Evolutionary conservation across 345 rosid species (phyloP).

Genomic region (Citropsis articulata): DNA sequence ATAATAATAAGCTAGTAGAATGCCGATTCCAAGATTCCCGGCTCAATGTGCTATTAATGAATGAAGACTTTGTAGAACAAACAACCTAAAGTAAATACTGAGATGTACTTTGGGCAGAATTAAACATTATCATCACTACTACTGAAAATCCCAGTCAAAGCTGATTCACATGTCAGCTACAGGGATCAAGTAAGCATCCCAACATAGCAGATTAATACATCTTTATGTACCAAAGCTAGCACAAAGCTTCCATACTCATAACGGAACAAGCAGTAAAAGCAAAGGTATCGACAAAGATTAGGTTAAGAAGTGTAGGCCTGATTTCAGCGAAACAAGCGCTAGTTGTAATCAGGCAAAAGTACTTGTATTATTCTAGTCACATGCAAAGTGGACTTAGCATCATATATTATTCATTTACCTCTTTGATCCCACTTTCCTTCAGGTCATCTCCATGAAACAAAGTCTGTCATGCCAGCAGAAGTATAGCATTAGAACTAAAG

Average conservation of each 20-base stretch:
- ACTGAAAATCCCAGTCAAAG: not conserved
- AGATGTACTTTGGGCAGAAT: not conserved
- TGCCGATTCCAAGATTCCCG: not conserved
- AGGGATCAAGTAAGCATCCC: not conserved
- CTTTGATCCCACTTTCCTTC: conserved; percentile 75
- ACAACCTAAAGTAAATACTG: not conserved
- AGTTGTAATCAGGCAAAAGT: conserved; percentile 16
- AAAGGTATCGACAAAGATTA: not conserved
- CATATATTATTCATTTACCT: conserved; percentile 49
- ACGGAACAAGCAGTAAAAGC: not conserved
- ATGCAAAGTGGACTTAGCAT: not conserved
- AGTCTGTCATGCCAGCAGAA: conserved; percentile 51
- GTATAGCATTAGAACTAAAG: conserved; percentile 16
- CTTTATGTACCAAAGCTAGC: not conserved
- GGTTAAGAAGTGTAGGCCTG: not conserved
- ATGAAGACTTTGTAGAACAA: not conserved
- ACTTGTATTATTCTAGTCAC: not conserved
- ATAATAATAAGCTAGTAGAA: conserved; percentile 8
- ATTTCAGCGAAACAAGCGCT: conserved; percentile 5
- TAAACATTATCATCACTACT: not conserved
- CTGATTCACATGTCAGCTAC: not conserved
- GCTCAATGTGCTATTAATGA: not conserved
- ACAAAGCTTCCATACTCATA: not conserved
- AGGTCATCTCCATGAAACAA: conserved; percentile 74
- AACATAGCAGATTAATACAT: not conserved